Evolutionary conservation across 2,329 filamentous ascomycete species (phyloP).

Genomic region (Ascochyta fabae): DNA sequence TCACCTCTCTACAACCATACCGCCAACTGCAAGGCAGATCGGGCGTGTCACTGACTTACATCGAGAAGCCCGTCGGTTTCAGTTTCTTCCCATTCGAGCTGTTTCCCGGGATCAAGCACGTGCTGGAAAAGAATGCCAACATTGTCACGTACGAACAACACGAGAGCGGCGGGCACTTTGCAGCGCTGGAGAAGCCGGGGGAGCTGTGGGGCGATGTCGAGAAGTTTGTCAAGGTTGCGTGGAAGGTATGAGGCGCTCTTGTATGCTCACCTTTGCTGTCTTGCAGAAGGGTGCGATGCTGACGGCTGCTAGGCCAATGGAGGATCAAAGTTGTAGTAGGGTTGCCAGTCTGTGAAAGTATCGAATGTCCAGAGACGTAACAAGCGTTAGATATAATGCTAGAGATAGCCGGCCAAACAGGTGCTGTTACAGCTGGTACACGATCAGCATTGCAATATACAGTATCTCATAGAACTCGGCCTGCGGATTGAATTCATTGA

Average conservation of each 20-base stretch:
- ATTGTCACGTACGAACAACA: conserved; percentile 50
- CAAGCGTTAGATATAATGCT: too few relatives aligned
- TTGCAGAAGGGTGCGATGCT: neutral
- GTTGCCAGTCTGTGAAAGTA: neutral
- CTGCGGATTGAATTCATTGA: too few relatives aligned
- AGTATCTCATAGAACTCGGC: too few relatives aligned
- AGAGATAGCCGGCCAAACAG: too few relatives aligned
- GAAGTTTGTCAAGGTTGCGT: conserved; percentile 50
- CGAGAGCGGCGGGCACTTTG: conserved; percentile 62
- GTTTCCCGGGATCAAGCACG: conserved; percentile 46
- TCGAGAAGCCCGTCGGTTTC: conserved; percentile 53
- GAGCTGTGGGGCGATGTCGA: conserved; percentile 55
- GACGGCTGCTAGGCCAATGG: neutral
- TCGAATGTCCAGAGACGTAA: neutral
- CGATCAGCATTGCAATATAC: too few relatives aligned
- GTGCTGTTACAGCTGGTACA: too few relatives aligned
- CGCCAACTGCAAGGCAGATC: conserved; percentile 27
- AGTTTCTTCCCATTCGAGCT: conserved; percentile 55
- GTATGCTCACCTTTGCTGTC: neutral
- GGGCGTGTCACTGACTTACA: neutral
- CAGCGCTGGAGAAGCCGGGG: conserved; percentile 55
- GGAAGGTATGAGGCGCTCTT: conserved; percentile 38
- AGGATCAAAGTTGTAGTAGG: conserved; percentile 1
- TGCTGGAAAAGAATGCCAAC: conserved; percentile 47
- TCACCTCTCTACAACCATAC: conserved; percentile 60